Evolutionary conservation across 2,329 filamentous ascomycete genomes (phyloP).

Genomic region (Didymosphaeria variabile): DNA sequence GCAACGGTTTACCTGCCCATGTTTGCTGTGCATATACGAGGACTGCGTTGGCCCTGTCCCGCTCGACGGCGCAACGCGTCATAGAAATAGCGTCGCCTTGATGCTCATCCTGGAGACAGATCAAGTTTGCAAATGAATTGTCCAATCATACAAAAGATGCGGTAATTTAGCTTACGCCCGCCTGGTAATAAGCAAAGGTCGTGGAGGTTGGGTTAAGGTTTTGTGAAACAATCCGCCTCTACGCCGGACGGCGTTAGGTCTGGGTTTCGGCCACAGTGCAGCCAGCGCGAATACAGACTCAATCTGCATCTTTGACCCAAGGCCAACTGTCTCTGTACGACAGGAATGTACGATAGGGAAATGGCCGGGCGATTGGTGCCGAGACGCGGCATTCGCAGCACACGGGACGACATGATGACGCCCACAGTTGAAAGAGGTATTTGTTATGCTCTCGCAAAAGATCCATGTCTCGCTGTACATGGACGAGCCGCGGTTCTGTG

Average conservation of each 20-base stretch:
- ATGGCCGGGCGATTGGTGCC: not conserved
- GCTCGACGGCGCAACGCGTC: constrained; percentile 37
- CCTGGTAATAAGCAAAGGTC: constrained; percentile 7
- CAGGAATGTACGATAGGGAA: not conserved
- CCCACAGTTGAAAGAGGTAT: not conserved
- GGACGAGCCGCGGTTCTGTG: constrained; percentile 3
- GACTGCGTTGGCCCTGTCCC: constrained; percentile 42
- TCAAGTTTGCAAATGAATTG: constrained; percentile 20
- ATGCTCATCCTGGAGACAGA: constrained; percentile 40
- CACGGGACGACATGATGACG: not conserved
- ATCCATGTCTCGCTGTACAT: constrained; percentile 5
- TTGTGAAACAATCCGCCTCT: constrained; percentile 12
- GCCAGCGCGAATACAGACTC: not conserved
- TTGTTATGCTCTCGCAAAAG: constrained; percentile 1
- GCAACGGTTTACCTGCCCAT: not conserved
- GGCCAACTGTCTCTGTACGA: not conserved
- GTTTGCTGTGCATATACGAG: constrained; percentile 7
- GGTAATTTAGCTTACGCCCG: not conserved
- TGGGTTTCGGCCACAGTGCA: constrained; percentile 9
- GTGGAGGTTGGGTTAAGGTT: constrained; percentile 15
- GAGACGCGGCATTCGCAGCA: not conserved
- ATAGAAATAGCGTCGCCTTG: constrained; percentile 36
- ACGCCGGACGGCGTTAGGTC: constrained; percentile 13
- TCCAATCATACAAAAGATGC: constrained; percentile 8
- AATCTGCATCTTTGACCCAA: not conserved